Base-by-base conservation (phyloP, 306 rosid species). In the Quercus dentata region DNA sequence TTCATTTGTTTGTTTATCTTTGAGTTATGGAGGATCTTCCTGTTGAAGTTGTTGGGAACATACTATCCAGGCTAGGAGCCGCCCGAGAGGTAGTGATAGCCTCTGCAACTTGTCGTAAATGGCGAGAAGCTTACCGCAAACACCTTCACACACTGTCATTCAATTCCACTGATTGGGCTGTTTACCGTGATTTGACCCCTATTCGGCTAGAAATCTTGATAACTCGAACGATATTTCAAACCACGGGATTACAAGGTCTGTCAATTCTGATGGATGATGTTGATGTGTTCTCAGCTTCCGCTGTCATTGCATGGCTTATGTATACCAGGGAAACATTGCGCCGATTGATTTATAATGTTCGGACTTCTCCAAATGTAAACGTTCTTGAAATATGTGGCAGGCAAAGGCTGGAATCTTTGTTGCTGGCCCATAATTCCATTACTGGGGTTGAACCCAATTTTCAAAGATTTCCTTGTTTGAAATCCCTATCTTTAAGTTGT, bases 221-320 rank as follows among this genome's bases (percentile, higher is more conserved):
- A 78, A 92, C 96, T 14, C 94, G 92, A 78, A 92, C 97, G 2
- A 89, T 94, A 81, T 90, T 94, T 23, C 98, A 94, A 79, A 94
- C 91, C 11, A 84, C 89, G 11, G 96, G 88, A 4, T 82, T 94
- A 82, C 92, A 84, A 72, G 72, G 87, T 20, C 73, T 94, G 57
- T 78, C 92, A 3, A 92, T 92, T 80, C 76, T 88, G 74, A 88
- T 92, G 98, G 97, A 94, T 49, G 94, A 89, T 56, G 90, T 79
- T 5, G 92, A 90, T 23, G 92, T 86, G 38, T 94, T 94, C 76
- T 90, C 91, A 0, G 96, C 97, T 8, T 87, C 96, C 0, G 83
- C 94, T 1, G 88, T 90, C 77, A 86, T 90, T 74, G 93, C 97
- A 71, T 94, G 98, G 97, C 92, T 94, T 68, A 87, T 94, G 92